phyloP scores from a whole-genome alignment of 345 rosid species.

The Syzygium aromaticum region DNA sequence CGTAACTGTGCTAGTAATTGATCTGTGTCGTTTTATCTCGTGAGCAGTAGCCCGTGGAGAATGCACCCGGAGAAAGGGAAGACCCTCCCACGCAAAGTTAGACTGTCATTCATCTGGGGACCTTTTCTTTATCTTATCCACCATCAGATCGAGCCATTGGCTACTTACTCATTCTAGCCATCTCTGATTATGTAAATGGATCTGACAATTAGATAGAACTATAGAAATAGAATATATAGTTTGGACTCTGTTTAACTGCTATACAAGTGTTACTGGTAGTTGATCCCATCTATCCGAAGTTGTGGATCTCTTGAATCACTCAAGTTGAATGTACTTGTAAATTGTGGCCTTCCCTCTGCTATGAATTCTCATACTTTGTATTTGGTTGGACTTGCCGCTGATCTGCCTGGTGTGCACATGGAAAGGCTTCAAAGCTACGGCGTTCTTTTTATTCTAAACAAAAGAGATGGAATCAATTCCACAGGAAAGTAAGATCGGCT shows the following conservation, averaged over 20 bases:
- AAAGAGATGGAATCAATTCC: not conserved
- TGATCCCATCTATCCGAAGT: not conserved
- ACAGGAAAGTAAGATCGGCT: too few species aligned
- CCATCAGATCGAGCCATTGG: not conserved
- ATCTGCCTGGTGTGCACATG: not conserved
- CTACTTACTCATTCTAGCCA: not conserved
- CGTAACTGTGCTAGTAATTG: conserved; percentile 57
- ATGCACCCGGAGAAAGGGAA: not conserved
- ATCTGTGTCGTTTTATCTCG: conserved; percentile 21
- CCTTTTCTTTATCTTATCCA: not conserved
- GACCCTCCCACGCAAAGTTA: not conserved
- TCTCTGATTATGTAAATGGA: not conserved
- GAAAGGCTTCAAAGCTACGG: not conserved
- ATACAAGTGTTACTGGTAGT: not conserved
- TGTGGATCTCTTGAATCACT: not conserved
- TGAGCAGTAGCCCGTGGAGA: not conserved
- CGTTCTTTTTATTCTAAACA: not conserved
- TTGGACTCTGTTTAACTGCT: not conserved
- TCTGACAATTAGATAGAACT: not conserved
- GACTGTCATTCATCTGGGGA: not conserved
- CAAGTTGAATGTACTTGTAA: not conserved
- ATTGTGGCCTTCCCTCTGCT: not conserved
- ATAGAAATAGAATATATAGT: not conserved
- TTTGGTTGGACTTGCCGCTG: not conserved
- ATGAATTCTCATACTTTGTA: not conserved